Evolutionary conservation across 2,329 filamentous ascomycete species (phyloP), one percentile per base, ranked within the genome.

Genomic region (Neofusicoccum umdonicola): DNA sequence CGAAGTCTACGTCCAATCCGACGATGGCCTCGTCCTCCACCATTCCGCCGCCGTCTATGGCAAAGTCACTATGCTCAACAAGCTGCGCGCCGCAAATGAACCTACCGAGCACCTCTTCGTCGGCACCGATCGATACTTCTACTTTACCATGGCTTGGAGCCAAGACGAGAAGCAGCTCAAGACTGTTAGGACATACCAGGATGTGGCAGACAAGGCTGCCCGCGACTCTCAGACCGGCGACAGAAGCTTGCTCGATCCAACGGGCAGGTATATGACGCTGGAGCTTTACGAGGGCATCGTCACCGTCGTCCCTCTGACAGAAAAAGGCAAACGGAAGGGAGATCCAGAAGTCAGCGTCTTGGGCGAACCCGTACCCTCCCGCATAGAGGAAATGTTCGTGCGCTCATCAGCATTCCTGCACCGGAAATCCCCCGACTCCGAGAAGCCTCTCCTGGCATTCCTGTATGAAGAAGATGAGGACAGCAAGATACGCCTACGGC

Each of bases 71-170:
- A 91, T 97, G 82, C 85, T 97, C 13, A 87, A 95, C 72, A 89
- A 88, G 72, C 83, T 99, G 54, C 88, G 88, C 31, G 92, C 93
- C 5, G 87, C 87, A 56, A 87, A 91, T 69, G 88, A 89, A 34
- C 78, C 83, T 4, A 92, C 88, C 54, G 93, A 98, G 70, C 87
- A 97, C 67, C 86, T 99, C 66, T 97, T 99, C 74, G 85, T 99
- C 65, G 94, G 93, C 57, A 99, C 95, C 52, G 90, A 97, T 74
- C 88, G 90, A 63, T 90, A 91, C 70, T 89, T 93, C 71, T 98
- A 97, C 79, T 97, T 98, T 76, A 96, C 92, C 1, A 78, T 97
- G 19, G 88, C 85, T 15, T 99, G 95, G 93, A 88, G 97, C 70
- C 72, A 83, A 0, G 77, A 84, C 1, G 78, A 73, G 27, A 82